Base-by-base conservation (phyloP, 2,329 filamentous ascomycete genomes). In the Ascosphaera apis region DNA sequence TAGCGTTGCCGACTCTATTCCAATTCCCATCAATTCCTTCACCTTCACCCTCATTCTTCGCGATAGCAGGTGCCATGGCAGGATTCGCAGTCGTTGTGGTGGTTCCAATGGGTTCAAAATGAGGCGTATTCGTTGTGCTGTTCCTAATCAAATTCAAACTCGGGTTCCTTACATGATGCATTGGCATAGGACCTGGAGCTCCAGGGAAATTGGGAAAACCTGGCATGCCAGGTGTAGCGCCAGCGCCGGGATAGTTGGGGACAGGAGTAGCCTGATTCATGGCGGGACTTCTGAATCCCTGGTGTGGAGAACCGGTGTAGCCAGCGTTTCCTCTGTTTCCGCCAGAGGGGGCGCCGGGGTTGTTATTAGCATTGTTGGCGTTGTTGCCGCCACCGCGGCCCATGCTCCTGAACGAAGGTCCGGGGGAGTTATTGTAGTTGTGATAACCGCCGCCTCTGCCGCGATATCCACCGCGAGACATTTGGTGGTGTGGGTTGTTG, bases 231-330 rank as follows among this genome's bases (percentile, higher is more conserved):
- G 21, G 21, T 25, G 21, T 11, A 25, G 21, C 21, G 5, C 21
- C 21, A 5, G 21, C 21, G 21, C 6, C 6, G 11, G 21, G 21
- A 11, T 25, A 25, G 5, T 11, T 11, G 11, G 21, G 21, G 11
- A 25, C 67, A 39, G 76, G 73, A 46, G 76, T 66, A 25, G 72
- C 71, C 38, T 67, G 67, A 18, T 71, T 58, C 37, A 78, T 60
- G 21, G 73, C 72, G 42, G 77, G 69, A 60, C 76, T 76, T 42
- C 65, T 59, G 49, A 67, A 66, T 37, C 62, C 57, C 43, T 74
- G 67, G 47, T 75, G 71, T 27, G 73, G 75, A 30, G 73, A 78
- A 58, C 73, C 74, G 31, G 67, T 25, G 11, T 25, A 25, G 5
- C 21, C 21, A 25, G 21, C 21, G 11, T 11, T 25, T 25, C 6